phyloP scores from a whole-genome alignment of 805 yeast species.

The Wickerhamomyces hampshirensis region DNA sequence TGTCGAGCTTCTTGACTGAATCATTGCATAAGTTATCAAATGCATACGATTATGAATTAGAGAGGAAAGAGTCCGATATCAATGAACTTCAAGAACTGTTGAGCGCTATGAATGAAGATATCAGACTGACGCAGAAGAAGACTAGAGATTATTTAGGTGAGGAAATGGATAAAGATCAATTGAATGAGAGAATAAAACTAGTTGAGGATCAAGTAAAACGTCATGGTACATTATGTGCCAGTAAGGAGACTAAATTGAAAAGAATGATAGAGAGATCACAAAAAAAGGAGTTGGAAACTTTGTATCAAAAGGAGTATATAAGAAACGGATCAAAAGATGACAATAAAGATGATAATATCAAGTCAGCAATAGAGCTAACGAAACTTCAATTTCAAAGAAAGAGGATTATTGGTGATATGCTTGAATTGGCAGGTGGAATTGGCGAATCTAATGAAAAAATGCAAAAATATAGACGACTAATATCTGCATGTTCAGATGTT shows the following conservation, averaged over 20 bases:
- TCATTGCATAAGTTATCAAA: slow-evolving; percentile 42
- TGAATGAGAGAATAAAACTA: slow-evolving; percentile 6
- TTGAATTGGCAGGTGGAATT: slow-evolving; percentile 27
- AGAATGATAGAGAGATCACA: slow-evolving; percentile 29
- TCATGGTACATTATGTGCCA: slow-evolving; percentile 14
- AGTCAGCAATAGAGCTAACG: slow-evolving; percentile 30
- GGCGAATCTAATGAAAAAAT: slow-evolving; percentile 42
- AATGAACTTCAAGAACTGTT: slow-evolving; percentile 42
- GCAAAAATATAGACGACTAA: slow-evolving; percentile 62
- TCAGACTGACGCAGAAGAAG: slow-evolving; percentile 27
- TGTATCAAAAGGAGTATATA: background rate
- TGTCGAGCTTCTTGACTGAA: slow-evolving; percentile 46
- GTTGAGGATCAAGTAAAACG: slow-evolving; percentile 18
- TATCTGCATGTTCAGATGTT: slow-evolving; percentile 65
- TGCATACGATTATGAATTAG: slow-evolving; percentile 52
- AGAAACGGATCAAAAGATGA: background rate
- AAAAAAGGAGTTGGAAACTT: slow-evolving; percentile 12
- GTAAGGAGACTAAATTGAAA: slow-evolving; percentile 23
- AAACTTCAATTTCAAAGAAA: slow-evolving; percentile 39
- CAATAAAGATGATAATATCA: slow-evolving; percentile 13
- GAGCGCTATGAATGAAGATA: slow-evolving; percentile 36
- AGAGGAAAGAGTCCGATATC: slow-evolving; percentile 48
- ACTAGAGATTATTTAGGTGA: slow-evolving; percentile 22
- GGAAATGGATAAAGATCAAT: slow-evolving; percentile 9
- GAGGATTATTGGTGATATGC: slow-evolving; percentile 30